Evolutionary conservation across 257 asterid species (phyloP).

Genomic region (Scutellaria baicalensis): DNA sequence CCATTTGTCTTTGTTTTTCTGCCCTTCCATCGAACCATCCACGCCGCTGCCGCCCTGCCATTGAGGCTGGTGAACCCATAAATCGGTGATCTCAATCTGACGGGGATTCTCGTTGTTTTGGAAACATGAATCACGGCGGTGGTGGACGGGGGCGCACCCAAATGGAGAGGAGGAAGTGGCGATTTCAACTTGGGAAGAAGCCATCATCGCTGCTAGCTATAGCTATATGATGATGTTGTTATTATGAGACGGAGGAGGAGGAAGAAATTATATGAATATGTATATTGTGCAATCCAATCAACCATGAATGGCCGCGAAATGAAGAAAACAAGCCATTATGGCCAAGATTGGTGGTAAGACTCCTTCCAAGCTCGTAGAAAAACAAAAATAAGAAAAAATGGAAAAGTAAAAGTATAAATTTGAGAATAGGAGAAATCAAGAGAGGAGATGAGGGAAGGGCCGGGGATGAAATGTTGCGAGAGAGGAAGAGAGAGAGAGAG

Average conservation of each 20-base stretch:
- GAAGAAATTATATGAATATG: too few species aligned
- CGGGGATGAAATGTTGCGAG: neutral
- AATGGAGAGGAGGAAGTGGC: slow-evolving; percentile 28
- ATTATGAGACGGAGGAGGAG: neutral
- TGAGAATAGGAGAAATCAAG: neutral
- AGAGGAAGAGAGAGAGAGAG: neutral
- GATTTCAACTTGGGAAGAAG: slow-evolving; percentile 39
- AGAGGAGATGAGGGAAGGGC: neutral
- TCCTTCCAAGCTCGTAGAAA: too few species aligned
- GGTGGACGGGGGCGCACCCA: slow-evolving; percentile 9
- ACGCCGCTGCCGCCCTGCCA: slow-evolving; percentile 10
- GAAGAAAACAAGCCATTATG: neutral
- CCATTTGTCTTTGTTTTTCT: slow-evolving; percentile 29
- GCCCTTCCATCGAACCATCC: neutral
- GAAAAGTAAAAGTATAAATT: neutral
- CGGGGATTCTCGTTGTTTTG: slow-evolving; percentile 13
- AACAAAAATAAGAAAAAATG: neutral
- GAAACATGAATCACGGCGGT: slow-evolving; percentile 17
- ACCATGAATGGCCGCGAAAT: neutral
- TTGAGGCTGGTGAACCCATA: slow-evolving; percentile 67
- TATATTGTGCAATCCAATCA: neutral
- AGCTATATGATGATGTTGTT: neutral
- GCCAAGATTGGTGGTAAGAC: neutral
- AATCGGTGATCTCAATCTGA: slow-evolving; percentile 34
- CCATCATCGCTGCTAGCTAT: slow-evolving; percentile 10